Conservation (phyloP, 495 filamentous ascomycete genomes). For the Tuber umbilicatum region DNA sequence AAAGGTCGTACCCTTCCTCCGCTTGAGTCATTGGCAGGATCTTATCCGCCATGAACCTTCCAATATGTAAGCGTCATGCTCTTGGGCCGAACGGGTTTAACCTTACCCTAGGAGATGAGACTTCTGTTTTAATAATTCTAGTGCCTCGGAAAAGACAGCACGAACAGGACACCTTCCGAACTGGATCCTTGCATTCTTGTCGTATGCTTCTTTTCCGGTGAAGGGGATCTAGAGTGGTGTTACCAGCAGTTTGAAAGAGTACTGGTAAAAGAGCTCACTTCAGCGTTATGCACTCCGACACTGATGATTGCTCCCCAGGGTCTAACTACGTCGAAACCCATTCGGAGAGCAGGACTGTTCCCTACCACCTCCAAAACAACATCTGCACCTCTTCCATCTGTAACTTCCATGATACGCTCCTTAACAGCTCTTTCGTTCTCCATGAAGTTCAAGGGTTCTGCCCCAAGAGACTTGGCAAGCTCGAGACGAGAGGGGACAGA, state of each 20-base stretch:
- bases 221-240: conserved; percentile 64
- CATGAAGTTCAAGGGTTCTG: conserved; percentile 78
- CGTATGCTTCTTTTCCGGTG: conserved; percentile 71
- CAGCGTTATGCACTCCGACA: conserved; percentile 87
- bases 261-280: conserved; percentile 48
- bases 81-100: conserved; percentile 6
- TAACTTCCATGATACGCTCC: conserved; percentile 66
- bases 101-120: conserved; percentile 74
- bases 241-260: neutral
- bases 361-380: conserved; percentile 90
- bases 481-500: conserved; percentile 70
- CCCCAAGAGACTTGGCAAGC: conserved; percentile 68
- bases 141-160: conserved; percentile 69
- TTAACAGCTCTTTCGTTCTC: conserved; percentile 62
- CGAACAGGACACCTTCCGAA: conserved; percentile 93
- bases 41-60: conserved; percentile 86
- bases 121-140: conserved; percentile 72
- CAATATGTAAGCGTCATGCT: conserved; percentile 23
- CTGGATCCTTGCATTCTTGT: conserved; percentile 81
- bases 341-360: conserved; percentile 69
- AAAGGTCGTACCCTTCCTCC: conserved; percentile 82
- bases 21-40: conserved; percentile 83
- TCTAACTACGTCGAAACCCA: conserved; percentile 75
- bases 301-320: conserved; percentile 83
- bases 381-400: conserved; percentile 80